phyloP scores from a whole-genome alignment of 2,329 filamentous ascomycete genomes.

The Phaeosphaeria sp. region DNA sequence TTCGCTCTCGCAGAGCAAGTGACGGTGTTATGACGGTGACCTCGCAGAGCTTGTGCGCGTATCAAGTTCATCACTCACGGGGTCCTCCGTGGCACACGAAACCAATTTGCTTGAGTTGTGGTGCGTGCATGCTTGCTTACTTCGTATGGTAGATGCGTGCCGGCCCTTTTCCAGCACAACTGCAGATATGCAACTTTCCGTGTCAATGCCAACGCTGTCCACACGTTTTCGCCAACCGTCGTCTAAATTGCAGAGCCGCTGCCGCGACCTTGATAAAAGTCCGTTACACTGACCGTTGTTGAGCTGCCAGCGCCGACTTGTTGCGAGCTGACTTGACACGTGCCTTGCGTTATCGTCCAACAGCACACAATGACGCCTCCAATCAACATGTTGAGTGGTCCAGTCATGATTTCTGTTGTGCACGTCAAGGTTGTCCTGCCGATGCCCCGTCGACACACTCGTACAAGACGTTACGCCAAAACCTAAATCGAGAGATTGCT shows the following conservation, averaged over 20 bases:
- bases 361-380: slow-evolving; percentile 3
- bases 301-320: neutral
- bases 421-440: slow-evolving; percentile 21
- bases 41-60: neutral
- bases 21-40: neutral
- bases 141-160: neutral
- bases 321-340: neutral
- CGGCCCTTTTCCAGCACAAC: neutral
- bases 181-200: neutral
- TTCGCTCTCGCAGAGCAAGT: neutral
- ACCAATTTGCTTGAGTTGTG: neutral
- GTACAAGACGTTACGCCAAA: slow-evolving; percentile 4
- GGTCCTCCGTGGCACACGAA: neutral
- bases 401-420: slow-evolving; percentile 27
- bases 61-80: neutral
- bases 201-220: neutral
- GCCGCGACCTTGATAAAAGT: neutral
- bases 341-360: neutral
- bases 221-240: slow-evolving; percentile 4
- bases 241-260: neutral
- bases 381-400: slow-evolving; percentile 10
- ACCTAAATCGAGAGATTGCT: neutral
- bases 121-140: neutral
- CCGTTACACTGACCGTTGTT: neutral
- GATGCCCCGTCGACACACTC: slow-evolving; percentile 9